Percentiles rank a stretch among this genome's conserved stretches.
Evolutionary conservation across 495 filamentous ascomycete genomes (phyloP).

Genomic region (Astrocystis sublimbata): DNA sequence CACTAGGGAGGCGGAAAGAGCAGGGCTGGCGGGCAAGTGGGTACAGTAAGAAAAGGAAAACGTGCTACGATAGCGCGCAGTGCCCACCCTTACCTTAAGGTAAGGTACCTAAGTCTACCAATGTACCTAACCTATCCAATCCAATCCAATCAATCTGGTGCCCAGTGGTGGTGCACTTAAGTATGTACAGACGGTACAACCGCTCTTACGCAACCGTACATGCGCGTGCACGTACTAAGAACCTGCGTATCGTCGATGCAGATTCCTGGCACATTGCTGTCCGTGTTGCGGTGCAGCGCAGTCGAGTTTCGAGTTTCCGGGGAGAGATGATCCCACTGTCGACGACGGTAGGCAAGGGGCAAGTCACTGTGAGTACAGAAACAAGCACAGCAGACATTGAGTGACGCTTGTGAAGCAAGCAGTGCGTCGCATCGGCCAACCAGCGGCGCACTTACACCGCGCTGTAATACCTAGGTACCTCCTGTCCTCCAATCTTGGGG

Average conservation of each 20-base stretch:
- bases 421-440: constrained; percentile 10
- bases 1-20: not conserved
- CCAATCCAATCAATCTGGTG: no score
- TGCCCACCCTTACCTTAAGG: no score
- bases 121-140: not conserved
- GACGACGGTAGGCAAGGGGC: no score
- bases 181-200: no score
- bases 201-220: constrained; percentile 10
- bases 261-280: not conserved
- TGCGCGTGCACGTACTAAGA: not conserved
- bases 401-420: constrained; percentile 4
- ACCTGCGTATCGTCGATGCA: not conserved
- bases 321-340: no score
- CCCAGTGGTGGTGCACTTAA: no score
- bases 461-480: no score
- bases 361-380: not conserved
- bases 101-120: not conserved
- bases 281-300: no score
- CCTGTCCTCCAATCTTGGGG: no score
- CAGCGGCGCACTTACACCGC: not conserved
- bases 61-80: no score
- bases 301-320: no score
- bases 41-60: not conserved
- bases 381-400: constrained; percentile 5
- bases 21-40: not conserved